A percentile compares a stretch with the other conserved stretches of the same genome.
Evolutionary conservation across 176 grass and related monocot genomes (phyloP).

Genomic region (Thinopyrum elongatum): DNA sequence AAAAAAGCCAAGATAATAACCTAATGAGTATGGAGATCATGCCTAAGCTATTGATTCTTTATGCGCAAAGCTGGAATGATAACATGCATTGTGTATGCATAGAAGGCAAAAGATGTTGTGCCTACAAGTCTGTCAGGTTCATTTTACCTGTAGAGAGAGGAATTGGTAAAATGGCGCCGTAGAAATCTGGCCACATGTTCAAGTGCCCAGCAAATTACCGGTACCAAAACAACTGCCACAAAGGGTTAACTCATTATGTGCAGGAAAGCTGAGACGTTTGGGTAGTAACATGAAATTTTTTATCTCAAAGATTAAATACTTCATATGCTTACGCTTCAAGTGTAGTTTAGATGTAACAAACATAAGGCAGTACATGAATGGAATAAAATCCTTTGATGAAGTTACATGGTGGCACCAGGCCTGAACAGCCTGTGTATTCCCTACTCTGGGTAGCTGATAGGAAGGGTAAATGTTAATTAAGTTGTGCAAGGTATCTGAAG

Average conservation of each 20-base stretch:
- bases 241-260: constrained; percentile 27
- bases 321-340: constrained; percentile 75
- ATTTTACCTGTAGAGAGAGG: constrained; percentile 86
- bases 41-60: neutral
- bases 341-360: constrained; percentile 84
- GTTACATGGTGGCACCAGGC: constrained; percentile 66
- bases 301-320: constrained; percentile 3
- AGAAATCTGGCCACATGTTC: constrained; percentile 84
- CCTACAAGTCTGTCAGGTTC: neutral
- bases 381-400: constrained; percentile 89
- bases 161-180: constrained; percentile 62
- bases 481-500: neutral
- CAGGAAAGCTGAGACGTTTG: constrained; percentile 8
- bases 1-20: neutral
- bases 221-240: constrained; percentile 85
- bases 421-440: constrained; percentile 61
- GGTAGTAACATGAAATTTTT: constrained; percentile 21
- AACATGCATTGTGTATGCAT: constrained; percentile 1
- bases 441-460: constrained; percentile 77
- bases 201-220: constrained; percentile 85
- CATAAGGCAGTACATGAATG: constrained; percentile 85
- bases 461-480: constrained; percentile 24
- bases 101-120: constrained; percentile 7
- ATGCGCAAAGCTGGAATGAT: constrained; percentile 10
- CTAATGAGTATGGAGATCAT: constrained; percentile 18